Evolutionary conservation across 2,329 filamentous ascomycete species (phyloP).

Genomic region (Simplicillium sp.): DNA sequence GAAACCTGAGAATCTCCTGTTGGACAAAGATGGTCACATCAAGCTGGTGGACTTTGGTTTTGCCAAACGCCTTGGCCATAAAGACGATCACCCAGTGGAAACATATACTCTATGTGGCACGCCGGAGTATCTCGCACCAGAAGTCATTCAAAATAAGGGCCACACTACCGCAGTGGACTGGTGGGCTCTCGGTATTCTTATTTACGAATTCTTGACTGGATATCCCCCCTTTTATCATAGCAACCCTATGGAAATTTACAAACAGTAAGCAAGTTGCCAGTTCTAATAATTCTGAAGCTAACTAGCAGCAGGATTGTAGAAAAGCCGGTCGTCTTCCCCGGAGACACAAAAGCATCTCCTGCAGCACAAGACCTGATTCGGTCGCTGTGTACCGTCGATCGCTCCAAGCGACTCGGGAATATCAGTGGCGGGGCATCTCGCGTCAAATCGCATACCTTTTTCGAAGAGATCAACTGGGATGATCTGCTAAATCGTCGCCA

Average conservation of each 20-base stretch:
- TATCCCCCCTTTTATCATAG: conserved; percentile 84
- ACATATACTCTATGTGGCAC: conserved; percentile 80
- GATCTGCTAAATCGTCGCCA: conserved; percentile 55
- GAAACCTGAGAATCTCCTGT: conserved; percentile 74
- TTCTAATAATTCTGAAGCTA: conserved; percentile 5
- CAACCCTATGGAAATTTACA: conserved; percentile 81
- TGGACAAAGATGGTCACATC: conserved; percentile 70
- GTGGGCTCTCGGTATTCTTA: conserved; percentile 78
- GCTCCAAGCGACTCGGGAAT: conserved; percentile 69
- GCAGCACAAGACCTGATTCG: conserved; percentile 68
- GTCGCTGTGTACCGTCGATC: conserved; percentile 69
- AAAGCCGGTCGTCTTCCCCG: conserved; percentile 66
- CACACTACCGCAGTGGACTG: conserved; percentile 71
- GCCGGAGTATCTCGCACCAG: conserved; percentile 74
- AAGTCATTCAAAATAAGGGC: conserved; percentile 77
- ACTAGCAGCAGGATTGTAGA: conserved; percentile 57
- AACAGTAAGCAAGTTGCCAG: conserved; percentile 42
- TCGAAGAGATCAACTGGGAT: conserved; percentile 64
- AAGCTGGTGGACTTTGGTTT: conserved; percentile 82
- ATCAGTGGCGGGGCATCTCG: conserved; percentile 62
- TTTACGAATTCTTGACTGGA: conserved; percentile 77
- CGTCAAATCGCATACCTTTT: conserved; percentile 72
- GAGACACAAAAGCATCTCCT: conserved; percentile 52
- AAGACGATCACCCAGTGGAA: conserved; percentile 44
- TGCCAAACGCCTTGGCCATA: conserved; percentile 62